Conservation (phyloP, 768 basidiomycete genomes). For the Kwoniella sp. region DNA sequence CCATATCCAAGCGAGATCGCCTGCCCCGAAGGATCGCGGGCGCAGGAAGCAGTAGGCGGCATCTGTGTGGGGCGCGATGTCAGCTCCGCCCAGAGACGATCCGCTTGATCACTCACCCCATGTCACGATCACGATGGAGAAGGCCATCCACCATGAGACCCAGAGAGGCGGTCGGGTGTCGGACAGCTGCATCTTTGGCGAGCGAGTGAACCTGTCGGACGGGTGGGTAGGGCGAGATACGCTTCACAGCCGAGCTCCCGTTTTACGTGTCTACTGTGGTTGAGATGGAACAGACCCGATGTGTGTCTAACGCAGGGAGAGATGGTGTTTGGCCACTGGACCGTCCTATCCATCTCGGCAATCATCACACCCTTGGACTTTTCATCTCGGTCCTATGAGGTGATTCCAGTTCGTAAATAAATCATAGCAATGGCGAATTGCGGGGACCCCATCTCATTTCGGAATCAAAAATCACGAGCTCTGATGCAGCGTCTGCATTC, state of each 20-base stretch:
- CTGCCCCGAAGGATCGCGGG: constrained; percentile 79
- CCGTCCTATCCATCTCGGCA: too few species aligned
- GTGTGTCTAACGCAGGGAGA: too few species aligned
- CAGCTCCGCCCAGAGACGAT: background rate
- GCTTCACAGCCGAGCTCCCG: too few species aligned
- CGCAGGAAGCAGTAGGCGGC: constrained; percentile 50
- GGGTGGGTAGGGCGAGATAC: too few species aligned
- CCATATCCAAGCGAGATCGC: constrained; percentile 91
- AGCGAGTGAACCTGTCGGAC: too few species aligned
- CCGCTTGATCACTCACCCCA: constrained; percentile 35
- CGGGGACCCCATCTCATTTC: constrained; percentile 1
- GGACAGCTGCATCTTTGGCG: constrained; percentile 3
- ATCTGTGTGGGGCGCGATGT: constrained; percentile 15
- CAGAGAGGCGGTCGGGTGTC: constrained; percentile 25
- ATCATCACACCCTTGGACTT: too few species aligned
- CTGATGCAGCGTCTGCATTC: too few species aligned
- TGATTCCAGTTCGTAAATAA: constrained; percentile 6
- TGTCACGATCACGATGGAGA: constrained; percentile 33
- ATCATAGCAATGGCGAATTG: background rate
- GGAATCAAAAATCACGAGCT: background rate
- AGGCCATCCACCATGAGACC: constrained; percentile 43
- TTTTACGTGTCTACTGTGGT: too few species aligned
- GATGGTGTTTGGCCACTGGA: too few species aligned
- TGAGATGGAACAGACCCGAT: too few species aligned
- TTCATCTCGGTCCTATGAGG: too few species aligned